Evolutionary conservation across 2,329 filamentous ascomycete species (phyloP).

Genomic region (Hypomyces perniciosus): DNA sequence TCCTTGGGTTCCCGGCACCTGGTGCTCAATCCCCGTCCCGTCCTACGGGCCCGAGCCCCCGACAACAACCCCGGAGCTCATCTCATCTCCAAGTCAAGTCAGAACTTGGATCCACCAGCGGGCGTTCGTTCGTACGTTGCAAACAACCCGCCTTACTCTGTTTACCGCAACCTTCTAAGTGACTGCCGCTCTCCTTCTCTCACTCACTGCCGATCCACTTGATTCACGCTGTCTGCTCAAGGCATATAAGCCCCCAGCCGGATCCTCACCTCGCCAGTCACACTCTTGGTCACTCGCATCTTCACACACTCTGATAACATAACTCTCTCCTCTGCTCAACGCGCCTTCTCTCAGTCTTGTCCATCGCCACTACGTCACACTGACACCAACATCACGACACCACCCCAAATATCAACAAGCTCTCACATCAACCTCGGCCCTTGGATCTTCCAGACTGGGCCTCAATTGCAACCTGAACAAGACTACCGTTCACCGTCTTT

Average conservation of each 20-base stretch:
- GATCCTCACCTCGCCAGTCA: neutral
- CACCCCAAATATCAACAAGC: neutral
- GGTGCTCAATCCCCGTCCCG: constrained; percentile 5
- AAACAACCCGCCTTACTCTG: constrained; percentile 1
- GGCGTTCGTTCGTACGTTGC: neutral
- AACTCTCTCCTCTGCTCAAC: neutral
- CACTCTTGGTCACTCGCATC: neutral
- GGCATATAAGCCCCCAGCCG: constrained; percentile 7
- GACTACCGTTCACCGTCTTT: too few species aligned
- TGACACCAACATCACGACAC: neutral
- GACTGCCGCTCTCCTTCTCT: neutral
- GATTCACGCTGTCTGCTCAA: neutral
- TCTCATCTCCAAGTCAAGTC: neutral
- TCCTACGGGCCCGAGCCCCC: neutral
- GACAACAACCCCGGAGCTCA: neutral
- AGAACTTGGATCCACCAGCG: neutral
- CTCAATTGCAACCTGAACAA: too few species aligned
- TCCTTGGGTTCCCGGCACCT: constrained; percentile 1
- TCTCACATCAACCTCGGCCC: too few species aligned
- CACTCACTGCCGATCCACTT: neutral
- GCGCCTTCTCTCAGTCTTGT: constrained; percentile 1
- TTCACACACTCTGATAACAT: neutral
- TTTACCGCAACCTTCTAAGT: neutral
- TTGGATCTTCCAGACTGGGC: too few species aligned
- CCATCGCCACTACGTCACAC: constrained; percentile 6